Evolutionary conservation across 208 protist species (phyloP).

Genomic region (Wallacemonas sp.): DNA sequence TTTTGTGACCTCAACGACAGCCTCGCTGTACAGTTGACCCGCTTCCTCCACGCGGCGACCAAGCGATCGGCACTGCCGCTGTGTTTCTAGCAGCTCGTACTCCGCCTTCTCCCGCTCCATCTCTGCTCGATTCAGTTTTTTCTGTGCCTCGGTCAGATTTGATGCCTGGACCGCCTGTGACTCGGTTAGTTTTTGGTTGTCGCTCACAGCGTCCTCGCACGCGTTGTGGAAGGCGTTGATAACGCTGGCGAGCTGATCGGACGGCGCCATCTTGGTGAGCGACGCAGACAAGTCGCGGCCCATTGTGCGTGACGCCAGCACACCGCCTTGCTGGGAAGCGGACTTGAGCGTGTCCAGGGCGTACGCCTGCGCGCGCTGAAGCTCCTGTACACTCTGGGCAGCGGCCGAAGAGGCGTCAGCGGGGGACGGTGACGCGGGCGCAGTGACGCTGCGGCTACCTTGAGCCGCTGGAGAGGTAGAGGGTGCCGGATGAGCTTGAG

Average conservation of each 20-base stretch:
- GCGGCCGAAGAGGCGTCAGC: neutral
- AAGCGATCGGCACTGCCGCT: slow-evolving; percentile 35
- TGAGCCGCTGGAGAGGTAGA: no score
- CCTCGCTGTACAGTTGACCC: slow-evolving; percentile 34
- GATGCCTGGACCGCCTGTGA: neutral
- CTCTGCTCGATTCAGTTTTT: neutral
- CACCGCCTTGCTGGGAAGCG: neutral
- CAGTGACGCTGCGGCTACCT: neutral
- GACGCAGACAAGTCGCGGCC: neutral
- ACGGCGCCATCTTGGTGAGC: neutral
- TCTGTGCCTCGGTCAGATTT: neutral
- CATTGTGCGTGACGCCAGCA: neutral
- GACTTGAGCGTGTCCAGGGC: neutral
- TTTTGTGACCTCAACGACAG: slow-evolving; percentile 25
- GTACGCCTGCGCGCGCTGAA: slow-evolving; percentile 7
- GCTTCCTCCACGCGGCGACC: slow-evolving; percentile 34
- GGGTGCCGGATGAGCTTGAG: no score
- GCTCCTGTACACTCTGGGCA: neutral
- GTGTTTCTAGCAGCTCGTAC: slow-evolving; percentile 37
- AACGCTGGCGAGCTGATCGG: slow-evolving; percentile 2
- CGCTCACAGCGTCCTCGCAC: slow-evolving; percentile 1
- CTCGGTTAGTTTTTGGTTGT: neutral
- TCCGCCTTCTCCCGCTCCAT: slow-evolving; percentile 29
- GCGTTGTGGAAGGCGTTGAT: slow-evolving; percentile 16
- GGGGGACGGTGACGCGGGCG: neutral